phyloP scores from a whole-genome alignment of 192 early-diverging fungal genomes.

The Linnemannia hyalina region DNA sequence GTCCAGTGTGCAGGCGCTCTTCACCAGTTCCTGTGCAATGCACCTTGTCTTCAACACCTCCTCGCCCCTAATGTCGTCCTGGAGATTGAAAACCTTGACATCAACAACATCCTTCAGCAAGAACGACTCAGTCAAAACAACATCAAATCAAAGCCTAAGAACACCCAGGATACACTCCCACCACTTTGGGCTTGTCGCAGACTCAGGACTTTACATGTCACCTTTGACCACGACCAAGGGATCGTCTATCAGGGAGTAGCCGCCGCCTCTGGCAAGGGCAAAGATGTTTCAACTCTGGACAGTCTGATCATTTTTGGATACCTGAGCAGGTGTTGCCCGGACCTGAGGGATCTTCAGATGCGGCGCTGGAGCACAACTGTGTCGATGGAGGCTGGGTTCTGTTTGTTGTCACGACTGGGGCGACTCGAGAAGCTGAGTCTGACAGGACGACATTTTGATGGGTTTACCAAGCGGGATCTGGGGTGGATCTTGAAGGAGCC shows the following conservation, averaged over 20 bases:
- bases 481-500: constrained; percentile 1
- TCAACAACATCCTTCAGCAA: background rate
- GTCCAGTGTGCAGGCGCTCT: background rate
- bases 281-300: background rate
- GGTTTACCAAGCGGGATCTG: background rate
- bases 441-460: background rate
- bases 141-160: background rate
- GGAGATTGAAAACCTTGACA: constrained; percentile 15
- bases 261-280: background rate
- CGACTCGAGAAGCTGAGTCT: background rate
- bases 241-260: background rate
- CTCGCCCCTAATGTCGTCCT: background rate
- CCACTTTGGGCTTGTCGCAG: constrained; percentile 6
- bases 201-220: background rate
- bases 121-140: background rate
- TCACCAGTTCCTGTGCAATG: constrained; percentile 12
- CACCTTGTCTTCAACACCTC: constrained; percentile 2
- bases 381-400: constrained; percentile 8
- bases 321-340: constrained; percentile 11
- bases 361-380: background rate
- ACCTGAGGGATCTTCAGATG: constrained; percentile 1
- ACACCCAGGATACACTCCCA: background rate
- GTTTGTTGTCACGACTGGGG: background rate
- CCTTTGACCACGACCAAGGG: background rate
- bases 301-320: constrained; percentile 20